Conservation (phyloP, 352 stramenopile species). For the Pilasporangium apinafurcum region DNA sequence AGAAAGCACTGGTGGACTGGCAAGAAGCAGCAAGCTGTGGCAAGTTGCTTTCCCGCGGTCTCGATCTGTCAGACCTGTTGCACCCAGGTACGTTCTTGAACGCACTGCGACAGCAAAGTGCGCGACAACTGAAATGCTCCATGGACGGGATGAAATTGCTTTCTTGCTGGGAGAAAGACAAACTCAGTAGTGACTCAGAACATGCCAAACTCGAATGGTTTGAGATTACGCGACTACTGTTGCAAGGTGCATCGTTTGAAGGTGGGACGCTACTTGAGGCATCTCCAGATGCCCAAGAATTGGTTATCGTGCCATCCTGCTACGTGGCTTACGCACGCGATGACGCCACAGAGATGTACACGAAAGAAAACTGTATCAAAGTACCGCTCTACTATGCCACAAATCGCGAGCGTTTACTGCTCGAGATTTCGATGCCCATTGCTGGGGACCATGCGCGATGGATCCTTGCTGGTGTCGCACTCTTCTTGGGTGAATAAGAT, state of each 20-base stretch:
- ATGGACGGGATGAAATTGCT: conserved; percentile 90
- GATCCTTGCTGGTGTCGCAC: conserved; percentile 75
- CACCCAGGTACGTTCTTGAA: conserved; percentile 94
- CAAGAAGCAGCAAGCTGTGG: conserved; percentile 47
- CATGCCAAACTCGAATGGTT: conserved; percentile 62
- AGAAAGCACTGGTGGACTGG: conserved; percentile 82
- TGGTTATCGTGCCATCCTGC: conserved; percentile 74
- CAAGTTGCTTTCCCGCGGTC: conserved; percentile 58
- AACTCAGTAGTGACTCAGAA: conserved; percentile 15
- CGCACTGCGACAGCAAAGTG: conserved; percentile 89
- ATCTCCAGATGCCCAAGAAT: conserved; percentile 72
- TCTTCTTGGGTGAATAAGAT: conserved; percentile 76
- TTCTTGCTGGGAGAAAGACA: conserved; percentile 85
- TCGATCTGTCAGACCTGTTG: conserved; percentile 90
- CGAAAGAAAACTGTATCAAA: conserved; percentile 67
- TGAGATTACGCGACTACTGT: conserved; percentile 67
- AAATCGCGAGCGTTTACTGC: conserved; percentile 68
- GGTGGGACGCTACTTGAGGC: conserved; percentile 71
- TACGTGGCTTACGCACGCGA: conserved; percentile 78
- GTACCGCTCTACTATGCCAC: conserved; percentile 79
- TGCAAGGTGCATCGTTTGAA: conserved; percentile 88
- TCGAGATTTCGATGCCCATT: conserved; percentile 80
- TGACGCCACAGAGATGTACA: conserved; percentile 69
- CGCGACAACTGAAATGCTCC: conserved; percentile 70
- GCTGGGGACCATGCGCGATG: conserved; percentile 61